Evolutionary conservation across 2,329 filamentous ascomycete genomes (phyloP).

Genomic region (Pestalotiopsis sp.): DNA sequence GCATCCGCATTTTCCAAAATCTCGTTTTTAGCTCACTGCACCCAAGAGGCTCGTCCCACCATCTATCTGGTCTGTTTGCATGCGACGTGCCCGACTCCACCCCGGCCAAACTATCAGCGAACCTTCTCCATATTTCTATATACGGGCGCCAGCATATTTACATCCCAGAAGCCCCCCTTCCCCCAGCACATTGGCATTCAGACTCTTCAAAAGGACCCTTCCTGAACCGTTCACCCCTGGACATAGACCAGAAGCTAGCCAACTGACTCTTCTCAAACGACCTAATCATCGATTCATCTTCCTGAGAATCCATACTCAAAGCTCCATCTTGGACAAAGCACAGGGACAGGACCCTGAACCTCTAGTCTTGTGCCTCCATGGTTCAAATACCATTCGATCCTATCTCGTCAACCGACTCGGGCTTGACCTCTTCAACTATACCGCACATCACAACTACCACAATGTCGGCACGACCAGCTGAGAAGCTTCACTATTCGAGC

Average conservation of each 20-base stretch:
- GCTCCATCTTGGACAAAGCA: background rate
- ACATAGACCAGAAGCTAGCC: background rate
- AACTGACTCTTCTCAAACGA: constrained; percentile 1
- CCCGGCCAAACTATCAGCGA: background rate
- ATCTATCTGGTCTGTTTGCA: background rate
- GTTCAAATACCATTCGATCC: background rate
- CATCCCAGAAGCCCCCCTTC: background rate
- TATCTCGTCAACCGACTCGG: background rate
- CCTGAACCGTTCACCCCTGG: constrained; percentile 1
- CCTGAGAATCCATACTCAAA: background rate
- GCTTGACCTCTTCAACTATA: background rate
- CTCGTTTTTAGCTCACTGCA: background rate
- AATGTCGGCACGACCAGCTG: constrained; percentile 36
- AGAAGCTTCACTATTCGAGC: constrained; percentile 38
- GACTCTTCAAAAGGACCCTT: constrained; percentile 13
- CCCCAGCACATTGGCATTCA: background rate
- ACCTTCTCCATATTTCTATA: constrained; percentile 14
- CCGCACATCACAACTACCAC: constrained; percentile 11
- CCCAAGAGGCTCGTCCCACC: background rate
- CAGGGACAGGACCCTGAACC: background rate
- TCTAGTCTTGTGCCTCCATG: background rate
- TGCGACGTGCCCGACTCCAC: constrained; percentile 10
- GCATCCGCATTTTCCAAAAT: background rate
- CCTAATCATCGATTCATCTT: background rate
- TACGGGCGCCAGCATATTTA: constrained; percentile 7